phyloP scores from a whole-genome alignment of 139 green algal species.

The Auxenochlorella pyrenoidosa region DNA sequence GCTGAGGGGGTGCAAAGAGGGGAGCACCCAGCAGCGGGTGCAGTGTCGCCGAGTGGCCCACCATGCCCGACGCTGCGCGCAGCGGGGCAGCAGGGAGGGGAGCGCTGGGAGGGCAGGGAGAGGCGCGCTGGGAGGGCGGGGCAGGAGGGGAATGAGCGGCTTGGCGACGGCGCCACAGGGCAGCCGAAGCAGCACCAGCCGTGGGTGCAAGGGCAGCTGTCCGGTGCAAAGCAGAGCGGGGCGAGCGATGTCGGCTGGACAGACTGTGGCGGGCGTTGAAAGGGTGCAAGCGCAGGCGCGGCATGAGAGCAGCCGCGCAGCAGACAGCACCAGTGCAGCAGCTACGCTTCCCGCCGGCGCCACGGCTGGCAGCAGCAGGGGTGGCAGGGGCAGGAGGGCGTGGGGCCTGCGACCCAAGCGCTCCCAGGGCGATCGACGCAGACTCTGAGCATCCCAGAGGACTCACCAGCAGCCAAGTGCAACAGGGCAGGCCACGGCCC shows the following conservation, averaged over 20 bases:
- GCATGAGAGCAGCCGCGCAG: neutral
- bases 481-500: neutral
- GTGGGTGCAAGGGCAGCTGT: too few species aligned
- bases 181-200: too few species aligned
- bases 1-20: neutral
- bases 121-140: too few species aligned
- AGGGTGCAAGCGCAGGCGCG: too few species aligned
- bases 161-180: too few species aligned
- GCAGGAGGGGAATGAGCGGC: too few species aligned
- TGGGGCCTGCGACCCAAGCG: neutral
- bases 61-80: neutral
- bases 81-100: neutral
- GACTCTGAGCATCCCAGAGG: neutral
- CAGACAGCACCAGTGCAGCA: neutral
- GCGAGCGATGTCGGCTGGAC: too few species aligned
- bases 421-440: neutral
- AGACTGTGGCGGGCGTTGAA: neutral
- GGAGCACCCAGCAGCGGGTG: neutral
- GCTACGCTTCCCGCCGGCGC: neutral
- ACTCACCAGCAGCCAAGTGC: neutral
- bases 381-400: neutral
- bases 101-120: neutral
- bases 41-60: constrained; percentile 6
- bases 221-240: too few species aligned
- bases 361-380: neutral